Base-by-base conservation (phyloP, 106 monocot genomes). In the Phalaenopsis aphrodite region DNA sequence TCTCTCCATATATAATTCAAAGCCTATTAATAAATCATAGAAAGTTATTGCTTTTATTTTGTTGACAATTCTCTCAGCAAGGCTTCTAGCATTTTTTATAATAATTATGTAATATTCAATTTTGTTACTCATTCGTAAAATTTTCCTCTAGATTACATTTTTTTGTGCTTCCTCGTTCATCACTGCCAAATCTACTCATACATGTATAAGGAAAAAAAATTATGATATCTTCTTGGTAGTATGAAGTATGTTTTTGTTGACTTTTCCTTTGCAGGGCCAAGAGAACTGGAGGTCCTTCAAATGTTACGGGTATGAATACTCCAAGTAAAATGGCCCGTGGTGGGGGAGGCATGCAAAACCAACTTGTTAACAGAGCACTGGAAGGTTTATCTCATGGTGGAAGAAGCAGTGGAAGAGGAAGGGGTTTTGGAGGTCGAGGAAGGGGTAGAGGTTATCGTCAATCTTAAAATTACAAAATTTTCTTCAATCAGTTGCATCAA, bases 341-440 rank as follows among this genome's bases (percentile, higher is more conserved):
- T 41, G 79, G 78, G 8, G 92, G 86, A 41, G 78, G 81, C 15
- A 23, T 68, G 36, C 84, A 85, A 77, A 99, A 82, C 73, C 99
- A 95, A 79, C 88, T 99, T 19, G 82, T 95, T 58, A 95, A 88
- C 82, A 86, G 93, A 77, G 95, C 93, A 65, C 83, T 99, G 9
- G 93, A 99, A 85, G 91, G 99, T 30, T 80, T 99, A 9, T 87
- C 89, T 74, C 88, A 85, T 30, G 94, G 92, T 39, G 93, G 95
- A 38, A 82, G 91, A 68, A 85, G 78, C 55, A 76, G 81, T 75
- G 89, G 95, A 46, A 84, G 93, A 86, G 87, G 89, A 10, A 83
- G 90, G 75, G 88, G 90, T 23, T 82, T 86, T 82, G 85, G 90
- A 41, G 83, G 86, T 55, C 86, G 90, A 61, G 94, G 92, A 41